Conservation (phyloP, 495 filamentous ascomycete genomes). For the Penicillium pancosmium region DNA sequence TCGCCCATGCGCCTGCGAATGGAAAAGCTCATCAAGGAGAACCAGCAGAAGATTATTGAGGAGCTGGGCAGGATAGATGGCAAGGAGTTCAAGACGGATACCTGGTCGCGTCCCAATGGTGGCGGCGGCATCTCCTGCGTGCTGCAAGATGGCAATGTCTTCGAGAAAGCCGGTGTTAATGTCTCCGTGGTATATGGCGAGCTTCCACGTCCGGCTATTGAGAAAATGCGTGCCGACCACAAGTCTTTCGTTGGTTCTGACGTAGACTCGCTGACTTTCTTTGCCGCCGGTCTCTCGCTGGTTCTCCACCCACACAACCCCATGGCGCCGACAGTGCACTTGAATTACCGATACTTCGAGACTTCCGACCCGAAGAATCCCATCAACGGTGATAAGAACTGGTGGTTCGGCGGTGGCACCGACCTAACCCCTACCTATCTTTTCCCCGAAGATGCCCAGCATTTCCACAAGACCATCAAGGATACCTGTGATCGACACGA, state of each 20-base stretch:
- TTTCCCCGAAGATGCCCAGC: slow-evolving; percentile 94
- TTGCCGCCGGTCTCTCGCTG: slow-evolving; percentile 88
- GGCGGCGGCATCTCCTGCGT: slow-evolving; percentile 90
- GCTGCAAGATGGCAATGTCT: slow-evolving; percentile 92
- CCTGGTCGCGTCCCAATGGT: slow-evolving; percentile 84
- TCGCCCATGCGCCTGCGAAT: slow-evolving; percentile 98
- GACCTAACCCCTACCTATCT: slow-evolving; percentile 94
- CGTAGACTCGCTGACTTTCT: slow-evolving; percentile 84
- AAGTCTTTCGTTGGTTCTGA: slow-evolving; percentile 78
- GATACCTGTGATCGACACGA: slow-evolving; percentile 93
- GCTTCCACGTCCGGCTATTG: slow-evolving; percentile 82
- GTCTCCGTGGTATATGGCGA: slow-evolving; percentile 93
- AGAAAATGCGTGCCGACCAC: slow-evolving; percentile 94
- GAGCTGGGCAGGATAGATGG: slow-evolving; percentile 84
- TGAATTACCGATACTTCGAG: slow-evolving; percentile 99
- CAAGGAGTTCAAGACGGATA: slow-evolving; percentile 76
- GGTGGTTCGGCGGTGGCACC: slow-evolving; percentile 98
- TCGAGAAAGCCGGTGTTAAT: slow-evolving; percentile 97
- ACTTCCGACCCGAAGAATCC: slow-evolving; percentile 63
- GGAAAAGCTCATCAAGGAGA: slow-evolving; percentile 91
- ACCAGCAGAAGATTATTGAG: slow-evolving; percentile 83
- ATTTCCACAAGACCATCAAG: slow-evolving; percentile 94
- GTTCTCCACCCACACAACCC: slow-evolving; percentile 93
- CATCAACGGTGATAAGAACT: slow-evolving; percentile 73
- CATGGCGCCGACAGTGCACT: slow-evolving; percentile 94